Evolutionary conservation across 768 basidiomycete species (phyloP), one percentile per base, ranked within the genome.

Genomic region (Naganishia randhawae): DNA sequence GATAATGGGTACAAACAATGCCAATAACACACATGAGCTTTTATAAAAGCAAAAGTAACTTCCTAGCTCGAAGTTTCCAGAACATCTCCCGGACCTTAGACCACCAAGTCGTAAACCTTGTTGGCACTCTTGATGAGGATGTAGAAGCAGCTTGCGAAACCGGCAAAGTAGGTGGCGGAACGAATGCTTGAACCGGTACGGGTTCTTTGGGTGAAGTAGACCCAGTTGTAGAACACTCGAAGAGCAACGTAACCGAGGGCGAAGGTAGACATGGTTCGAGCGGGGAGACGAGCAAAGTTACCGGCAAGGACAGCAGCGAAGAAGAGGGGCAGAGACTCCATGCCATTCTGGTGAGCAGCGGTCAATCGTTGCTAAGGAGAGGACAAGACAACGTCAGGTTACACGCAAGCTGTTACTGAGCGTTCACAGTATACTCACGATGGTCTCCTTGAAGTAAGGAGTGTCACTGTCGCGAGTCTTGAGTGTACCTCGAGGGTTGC

Each of bases 271-370:
- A 69, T 32, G 52, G 63, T 55, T 29, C 64, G 63, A 25, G 69
- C 54, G 22, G 69, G 64, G 32, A 69, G 63, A 48, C 69, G 52
- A 16, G 69, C 63, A 32, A 65, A 69, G 64, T 69, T 69, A 27
- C 61, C 69, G 55, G 62, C 62, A 25, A 69, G 69, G 25, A 69
- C 69, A 25, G 69, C 54, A 27, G 64, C 33, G 55, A 55, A 63
- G 69, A 69, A 69, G 27, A 69, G 53, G 33, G 69, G 69, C 25
- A 69, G 29, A 25, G 22, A 42, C n/a, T 69, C 69, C 63, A 69
- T 57, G 17, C 63, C 54, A 54, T 69, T 69, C 41, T 32, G 25
- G 69, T 69, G 69, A 17, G 66, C 66, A 16, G 62, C 63, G 29
- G 42, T 64, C 32, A 69, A 41, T 64, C 69, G 69, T n/a, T n/a